A percentile compares a stretch with the other conserved stretches of the same genome.
These are phyloP conservation scores for Hymenoscyphus fraxineus DNA, from an alignment of 2,329 filamentous ascomycete genomes.

Conservation along the genomic window DNA sequence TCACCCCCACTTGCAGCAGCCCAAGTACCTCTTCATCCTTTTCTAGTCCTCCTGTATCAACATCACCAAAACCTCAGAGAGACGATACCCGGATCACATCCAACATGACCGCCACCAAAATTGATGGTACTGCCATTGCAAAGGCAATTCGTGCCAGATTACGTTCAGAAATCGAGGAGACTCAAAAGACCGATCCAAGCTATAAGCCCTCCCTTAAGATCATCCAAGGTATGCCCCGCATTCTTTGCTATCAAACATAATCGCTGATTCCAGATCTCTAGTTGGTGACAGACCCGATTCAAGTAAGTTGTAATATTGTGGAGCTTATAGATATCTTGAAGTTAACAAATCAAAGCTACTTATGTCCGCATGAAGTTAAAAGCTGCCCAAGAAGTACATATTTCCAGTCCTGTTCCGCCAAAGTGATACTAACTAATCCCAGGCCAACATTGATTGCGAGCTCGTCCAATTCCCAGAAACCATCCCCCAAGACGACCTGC, in stretches of 20 bases:
- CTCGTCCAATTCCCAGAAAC: constrained; percentile 78
- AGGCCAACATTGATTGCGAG: constrained; percentile 88
- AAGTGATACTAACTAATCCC: constrained; percentile 1
- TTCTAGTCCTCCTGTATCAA: constrained; percentile 9
- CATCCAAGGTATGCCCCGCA: constrained; percentile 66
- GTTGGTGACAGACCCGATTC: constrained; percentile 93
- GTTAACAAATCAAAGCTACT: constrained; percentile 55
- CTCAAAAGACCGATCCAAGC: constrained; percentile 77
- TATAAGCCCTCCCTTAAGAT: constrained; percentile 91
- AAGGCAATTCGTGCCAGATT: constrained; percentile 84
- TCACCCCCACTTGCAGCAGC: constrained; percentile 19
- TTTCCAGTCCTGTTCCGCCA: constrained; percentile 8
- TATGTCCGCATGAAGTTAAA: constrained; percentile 99
- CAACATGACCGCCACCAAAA: constrained; percentile 82
- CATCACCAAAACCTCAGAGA: constrained; percentile 20
- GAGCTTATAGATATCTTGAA: background rate
- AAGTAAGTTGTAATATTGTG: constrained; percentile 50
- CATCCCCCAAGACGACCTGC: constrained; percentile 78
- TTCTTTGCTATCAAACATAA: background rate
- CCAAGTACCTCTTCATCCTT: background rate
- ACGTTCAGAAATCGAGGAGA: constrained; percentile 73
- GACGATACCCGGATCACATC: constrained; percentile 49
- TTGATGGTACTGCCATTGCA: constrained; percentile 94
- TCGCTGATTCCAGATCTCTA: constrained; percentile 38
- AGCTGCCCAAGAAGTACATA: constrained; percentile 76